Base-by-base conservation (phyloP, 225 moss, liverwort and hornwort species). In the Lunularia cruciata region DNA sequence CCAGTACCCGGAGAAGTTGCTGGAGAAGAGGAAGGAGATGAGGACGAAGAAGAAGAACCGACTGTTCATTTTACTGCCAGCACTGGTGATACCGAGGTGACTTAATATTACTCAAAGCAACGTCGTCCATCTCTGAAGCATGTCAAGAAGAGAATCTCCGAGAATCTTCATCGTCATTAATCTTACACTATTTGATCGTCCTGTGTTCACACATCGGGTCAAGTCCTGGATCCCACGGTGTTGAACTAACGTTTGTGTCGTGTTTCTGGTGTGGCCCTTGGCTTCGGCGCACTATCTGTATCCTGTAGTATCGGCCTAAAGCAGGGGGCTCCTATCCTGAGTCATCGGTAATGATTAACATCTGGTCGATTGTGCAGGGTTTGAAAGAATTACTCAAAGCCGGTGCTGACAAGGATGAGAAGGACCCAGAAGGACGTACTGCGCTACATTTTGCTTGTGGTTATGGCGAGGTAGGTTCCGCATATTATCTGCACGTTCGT, bases 381-480 rank as follows among this genome's bases (percentile, higher is more conserved):
- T 85, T 98, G 42, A 98, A 92, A 78, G 72, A 30, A 45, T 82
- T 98, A 40, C 82, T 98, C 39, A 79, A 79, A 75, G 88, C 84
- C 8, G 96, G 96, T 68, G 92, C 92, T 64, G 92, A 93, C 76
- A 98, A 98, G 84, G 96, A 98, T 83, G 96, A 92, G 70, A 98
- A 92, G 74, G 96, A 98, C 73, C 72, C 76, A 3, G 96, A 98
- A 81, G 96, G 92, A 34, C 87, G 96, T 79, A 98, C 96, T 73
- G 92, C 89, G 36, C 77, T 98, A 79, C 96, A 98, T 80, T 98
- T 98, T 75, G 92, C 96, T 53, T 89, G 86, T 75, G 96, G 96
- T 76, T 98, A 98, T 77, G 96, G 96, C 79, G 92, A 92, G 90
- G 96, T 98, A 74, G n/a, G n/a, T n/a, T n/a, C n/a, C n/a, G n/a